A percentile compares a stretch with the other conserved stretches of the same genome.
phyloP scores from a whole-genome alignment of 352 stramenopile genomes.

The Globisporangium alternatum region DNA sequence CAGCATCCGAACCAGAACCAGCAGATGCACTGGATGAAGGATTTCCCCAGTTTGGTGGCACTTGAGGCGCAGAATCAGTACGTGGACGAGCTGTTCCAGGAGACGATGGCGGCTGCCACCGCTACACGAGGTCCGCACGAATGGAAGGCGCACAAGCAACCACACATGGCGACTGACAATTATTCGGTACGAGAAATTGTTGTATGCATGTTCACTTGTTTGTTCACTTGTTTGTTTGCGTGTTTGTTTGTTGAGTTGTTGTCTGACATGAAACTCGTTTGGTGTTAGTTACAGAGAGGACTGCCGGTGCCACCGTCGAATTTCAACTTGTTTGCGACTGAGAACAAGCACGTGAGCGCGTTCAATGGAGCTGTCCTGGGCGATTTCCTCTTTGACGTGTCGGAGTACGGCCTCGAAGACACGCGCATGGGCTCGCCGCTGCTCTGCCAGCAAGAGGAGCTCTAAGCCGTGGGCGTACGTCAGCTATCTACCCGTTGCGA shows the following conservation, averaged over 20 bases:
- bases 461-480: conserved; percentile 8
- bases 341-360: not conserved
- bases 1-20: not conserved
- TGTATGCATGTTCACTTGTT: not conserved
- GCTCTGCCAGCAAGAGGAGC: conserved; percentile 24
- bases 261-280: not conserved
- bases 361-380: not conserved
- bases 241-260: not conserved
- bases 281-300: not conserved
- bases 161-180: conserved; percentile 1
- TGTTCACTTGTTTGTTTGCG: not conserved
- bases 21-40: conserved; percentile 19
- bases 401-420: conserved; percentile 29
- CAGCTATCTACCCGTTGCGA: too few relatives aligned
- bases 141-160: conserved; percentile 23
- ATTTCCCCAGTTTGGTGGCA: conserved; percentile 1
- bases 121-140: conserved; percentile 22
- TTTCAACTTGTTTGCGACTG: not conserved
- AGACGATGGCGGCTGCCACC: conserved; percentile 11
- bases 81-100: conserved; percentile 25
- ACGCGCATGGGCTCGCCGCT: conserved; percentile 24
- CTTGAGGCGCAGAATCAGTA: conserved; percentile 20
- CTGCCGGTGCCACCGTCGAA: not conserved
- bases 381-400: conserved; percentile 15
- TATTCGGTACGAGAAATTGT: conserved; percentile 1